phyloP scores from a whole-genome alignment of 257 asterid genomes.

The Rauvolfia tetraphylla region DNA sequence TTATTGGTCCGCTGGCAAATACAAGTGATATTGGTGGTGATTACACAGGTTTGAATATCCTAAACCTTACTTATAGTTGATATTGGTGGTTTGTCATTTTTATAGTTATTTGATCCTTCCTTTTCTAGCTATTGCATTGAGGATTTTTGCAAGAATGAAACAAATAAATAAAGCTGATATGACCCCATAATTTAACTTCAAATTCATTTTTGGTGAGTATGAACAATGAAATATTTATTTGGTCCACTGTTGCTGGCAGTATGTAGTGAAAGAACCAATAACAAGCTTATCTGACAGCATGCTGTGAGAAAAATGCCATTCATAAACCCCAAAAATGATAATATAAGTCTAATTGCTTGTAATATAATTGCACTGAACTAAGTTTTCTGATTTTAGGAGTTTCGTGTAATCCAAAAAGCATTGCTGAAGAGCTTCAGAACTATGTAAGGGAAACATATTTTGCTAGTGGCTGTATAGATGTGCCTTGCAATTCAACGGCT shows the following conservation, averaged over 20 bases:
- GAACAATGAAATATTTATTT: background rate
- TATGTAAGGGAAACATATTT: constrained; percentile 43
- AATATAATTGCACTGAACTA: background rate
- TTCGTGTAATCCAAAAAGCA: constrained; percentile 69
- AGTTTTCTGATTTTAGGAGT: constrained; percentile 42
- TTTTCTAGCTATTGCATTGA: background rate
- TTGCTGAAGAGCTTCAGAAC: constrained; percentile 48
- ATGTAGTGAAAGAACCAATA: background rate
- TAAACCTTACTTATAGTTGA: background rate
- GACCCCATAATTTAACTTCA: background rate
- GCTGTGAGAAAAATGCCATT: background rate
- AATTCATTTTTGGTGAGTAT: background rate
- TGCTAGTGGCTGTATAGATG: constrained; percentile 68
- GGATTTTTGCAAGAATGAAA: background rate
- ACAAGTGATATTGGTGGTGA: constrained; percentile 69
- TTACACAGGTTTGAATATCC: constrained; percentile 56
- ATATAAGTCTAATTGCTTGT: background rate
- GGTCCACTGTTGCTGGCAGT: background rate
- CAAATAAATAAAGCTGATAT: background rate
- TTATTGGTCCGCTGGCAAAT: constrained; percentile 81
- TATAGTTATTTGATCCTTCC: background rate
- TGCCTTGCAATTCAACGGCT: constrained; percentile 61
- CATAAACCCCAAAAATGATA: background rate
- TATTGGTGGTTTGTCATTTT: background rate
- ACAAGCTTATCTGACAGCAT: too few relatives aligned